Conservation (phyloP, 345 rosid species). For the Punica granatum region DNA sequence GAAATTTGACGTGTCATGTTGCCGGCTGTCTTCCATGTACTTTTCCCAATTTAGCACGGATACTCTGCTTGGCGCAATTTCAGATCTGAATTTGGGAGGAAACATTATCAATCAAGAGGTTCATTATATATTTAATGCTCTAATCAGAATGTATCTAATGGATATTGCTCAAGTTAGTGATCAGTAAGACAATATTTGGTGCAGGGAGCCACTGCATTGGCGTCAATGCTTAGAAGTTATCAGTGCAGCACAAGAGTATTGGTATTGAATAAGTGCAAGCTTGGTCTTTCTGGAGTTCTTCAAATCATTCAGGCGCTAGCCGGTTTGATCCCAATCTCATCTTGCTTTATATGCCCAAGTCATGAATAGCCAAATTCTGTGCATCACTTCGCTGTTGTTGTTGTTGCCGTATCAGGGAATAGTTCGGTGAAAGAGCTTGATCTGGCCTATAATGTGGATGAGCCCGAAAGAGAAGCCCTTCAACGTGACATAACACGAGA, state of each 20-base stretch:
- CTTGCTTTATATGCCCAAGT: neutral
- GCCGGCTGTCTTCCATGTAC: conserved; percentile 45
- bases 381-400: conserved; percentile 3
- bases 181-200: neutral
- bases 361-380: neutral
- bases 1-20: conserved; percentile 70
- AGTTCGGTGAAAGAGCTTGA: conserved; percentile 64
- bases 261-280: conserved; percentile 61
- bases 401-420: conserved; percentile 39
- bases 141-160: neutral
- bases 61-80: conserved; percentile 36
- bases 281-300: conserved; percentile 59
- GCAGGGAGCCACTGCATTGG: conserved; percentile 62
- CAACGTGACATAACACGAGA: conserved; percentile 3
- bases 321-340: conserved; percentile 33
- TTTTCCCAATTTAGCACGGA: conserved; percentile 29
- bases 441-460: conserved; percentile 47
- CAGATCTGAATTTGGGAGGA: conserved; percentile 71
- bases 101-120: conserved; percentile 70
- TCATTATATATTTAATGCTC: neutral
- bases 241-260: conserved; percentile 52
- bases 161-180: neutral
- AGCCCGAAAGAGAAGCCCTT: conserved; percentile 14
- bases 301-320: conserved; percentile 61
- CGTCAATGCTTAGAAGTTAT: conserved; percentile 51